Conservation (phyloP, 2,329 filamentous ascomycete genomes). For the Cercospora sesami region DNA sequence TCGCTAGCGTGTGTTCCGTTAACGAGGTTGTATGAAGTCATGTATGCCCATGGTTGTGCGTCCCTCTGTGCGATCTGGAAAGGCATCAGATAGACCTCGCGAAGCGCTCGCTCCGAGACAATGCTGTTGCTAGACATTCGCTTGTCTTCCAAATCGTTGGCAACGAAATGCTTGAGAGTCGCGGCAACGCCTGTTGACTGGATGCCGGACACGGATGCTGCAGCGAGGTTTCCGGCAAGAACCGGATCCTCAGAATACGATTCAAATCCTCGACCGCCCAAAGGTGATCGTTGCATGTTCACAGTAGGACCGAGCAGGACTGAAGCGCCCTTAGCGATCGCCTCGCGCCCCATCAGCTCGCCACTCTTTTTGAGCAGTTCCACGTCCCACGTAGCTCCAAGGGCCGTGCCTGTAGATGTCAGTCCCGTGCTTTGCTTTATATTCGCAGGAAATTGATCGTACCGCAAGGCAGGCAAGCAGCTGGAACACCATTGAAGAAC, state of each 20-base stretch:
- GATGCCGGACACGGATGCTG: slow-evolving; percentile 61
- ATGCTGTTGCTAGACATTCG: slow-evolving; percentile 65
- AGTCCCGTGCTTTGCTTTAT: not conserved
- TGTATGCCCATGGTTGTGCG: slow-evolving; percentile 67
- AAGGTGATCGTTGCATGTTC: slow-evolving; percentile 77
- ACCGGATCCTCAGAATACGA: slow-evolving; percentile 82
- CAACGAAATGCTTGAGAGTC: slow-evolving; percentile 76
- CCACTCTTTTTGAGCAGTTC: slow-evolving; percentile 69
- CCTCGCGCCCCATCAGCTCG: slow-evolving; percentile 68
- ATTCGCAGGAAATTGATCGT: not conserved
- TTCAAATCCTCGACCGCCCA: slow-evolving; percentile 84
- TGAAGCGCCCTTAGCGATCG: slow-evolving; percentile 70
- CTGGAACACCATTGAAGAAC: slow-evolving; percentile 64
- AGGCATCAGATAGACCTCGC: slow-evolving; percentile 71
- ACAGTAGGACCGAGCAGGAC: slow-evolving; percentile 75
- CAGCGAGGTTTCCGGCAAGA: slow-evolving; percentile 70
- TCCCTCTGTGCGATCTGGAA: slow-evolving; percentile 73
- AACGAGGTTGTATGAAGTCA: slow-evolving; percentile 74
- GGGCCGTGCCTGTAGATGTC: slow-evolving; percentile 54
- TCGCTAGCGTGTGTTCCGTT: slow-evolving; percentile 70
- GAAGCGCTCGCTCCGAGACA: slow-evolving; percentile 63
- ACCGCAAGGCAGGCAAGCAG: slow-evolving; percentile 76
- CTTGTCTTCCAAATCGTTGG: slow-evolving; percentile 72
- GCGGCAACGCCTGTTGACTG: slow-evolving; percentile 74
- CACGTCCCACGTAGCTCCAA: slow-evolving; percentile 77